phyloP scores from a whole-genome alignment of 176 grass and related monocot species.

The Tuctoria greenei region DNA sequence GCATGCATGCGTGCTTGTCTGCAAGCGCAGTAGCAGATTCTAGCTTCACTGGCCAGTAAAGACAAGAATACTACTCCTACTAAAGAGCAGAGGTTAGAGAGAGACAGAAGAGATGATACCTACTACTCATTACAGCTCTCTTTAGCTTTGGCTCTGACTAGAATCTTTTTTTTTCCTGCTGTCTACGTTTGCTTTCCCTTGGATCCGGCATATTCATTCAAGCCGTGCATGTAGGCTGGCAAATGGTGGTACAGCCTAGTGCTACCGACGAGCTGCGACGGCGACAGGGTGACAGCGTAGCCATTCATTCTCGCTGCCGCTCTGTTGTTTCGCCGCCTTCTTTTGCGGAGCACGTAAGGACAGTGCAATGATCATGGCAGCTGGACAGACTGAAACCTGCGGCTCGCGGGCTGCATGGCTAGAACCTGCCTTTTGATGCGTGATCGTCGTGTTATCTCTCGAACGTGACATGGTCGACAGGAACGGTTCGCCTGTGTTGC shows the following conservation, averaged over 20 bases:
- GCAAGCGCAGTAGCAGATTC: not conserved
- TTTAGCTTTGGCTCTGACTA: conserved; percentile 9
- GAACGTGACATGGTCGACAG: not conserved
- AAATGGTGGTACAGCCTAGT: not conserved
- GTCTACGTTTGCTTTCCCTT: conserved; percentile 20
- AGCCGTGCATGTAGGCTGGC: not conserved
- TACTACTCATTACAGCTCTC: conserved; percentile 3
- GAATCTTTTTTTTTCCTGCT: conserved; percentile 15
- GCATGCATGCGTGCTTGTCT: too few relatives aligned
- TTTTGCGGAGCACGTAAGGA: conserved; percentile 14
- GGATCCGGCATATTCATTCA: conserved; percentile 32
- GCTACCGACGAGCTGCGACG: not conserved
- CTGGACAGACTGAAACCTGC: conserved; percentile 19
- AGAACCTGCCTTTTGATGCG: conserved; percentile 28
- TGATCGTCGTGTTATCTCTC: conserved; percentile 22
- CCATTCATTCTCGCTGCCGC: not conserved
- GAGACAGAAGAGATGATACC: conserved; percentile 31
- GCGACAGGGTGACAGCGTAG: conserved; percentile 19
- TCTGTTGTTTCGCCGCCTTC: conserved; percentile 20
- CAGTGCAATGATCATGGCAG: conserved; percentile 9
- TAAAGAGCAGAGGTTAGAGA: conserved; percentile 9
- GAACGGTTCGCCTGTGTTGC: not conserved
- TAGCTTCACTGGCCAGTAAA: not conserved
- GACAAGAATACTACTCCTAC: not conserved
- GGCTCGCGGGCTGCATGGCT: conserved; percentile 1